Base-by-base conservation (phyloP, 2,329 filamentous ascomycete species). In the Scedosporium aurantiacum region DNA sequence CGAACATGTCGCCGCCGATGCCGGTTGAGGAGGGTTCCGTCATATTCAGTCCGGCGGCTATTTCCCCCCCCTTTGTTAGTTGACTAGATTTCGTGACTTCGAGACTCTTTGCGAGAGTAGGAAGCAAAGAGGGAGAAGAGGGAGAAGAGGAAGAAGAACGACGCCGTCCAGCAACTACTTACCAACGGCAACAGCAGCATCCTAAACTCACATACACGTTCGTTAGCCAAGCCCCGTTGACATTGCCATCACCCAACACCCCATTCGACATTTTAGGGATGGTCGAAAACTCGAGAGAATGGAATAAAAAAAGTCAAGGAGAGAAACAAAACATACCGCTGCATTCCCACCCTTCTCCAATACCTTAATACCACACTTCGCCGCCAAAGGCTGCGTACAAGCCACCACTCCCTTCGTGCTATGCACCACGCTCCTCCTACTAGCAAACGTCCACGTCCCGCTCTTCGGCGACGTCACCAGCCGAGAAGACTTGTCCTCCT, bases 1-100 rank as follows among this genome's bases (percentile, higher is more conserved):
- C 92, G 76, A 97, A 99, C 86, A 96, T 91, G 75, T 99, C 94
- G 64, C 94, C 94, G 62, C 94, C 94, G 63, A 99, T 97, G 47
- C 94, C 94, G 0, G 94, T 97, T 5, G 89, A 94, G 63, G 86
- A 86, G 6, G 94, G 94, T 71, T 99, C 94, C 0, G 93, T 96
- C 70, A 97, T 83, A 74, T 97, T 97, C 62, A 99, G 79, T 4
- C 86, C 91, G 37, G 94, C 94, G 54, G 94, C 93, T 90, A 62
- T 3, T 2, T 8, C 23, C n/a, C n/a, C n/a, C n/a, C n/a, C n/a
- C 23, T 45, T 21, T 18, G 21, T 56, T 27, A 4, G 4, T 4
- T n/a, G 28, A 59, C 25, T 27, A 27, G 25, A 27, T 27, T 27
- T 27, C 25, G 25, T 27, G 25, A 5, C 25, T 27, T 27, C 25